Evolutionary conservation across 805 yeast species (phyloP).

Genomic region (Nakazawaea ambrosiae): DNA sequence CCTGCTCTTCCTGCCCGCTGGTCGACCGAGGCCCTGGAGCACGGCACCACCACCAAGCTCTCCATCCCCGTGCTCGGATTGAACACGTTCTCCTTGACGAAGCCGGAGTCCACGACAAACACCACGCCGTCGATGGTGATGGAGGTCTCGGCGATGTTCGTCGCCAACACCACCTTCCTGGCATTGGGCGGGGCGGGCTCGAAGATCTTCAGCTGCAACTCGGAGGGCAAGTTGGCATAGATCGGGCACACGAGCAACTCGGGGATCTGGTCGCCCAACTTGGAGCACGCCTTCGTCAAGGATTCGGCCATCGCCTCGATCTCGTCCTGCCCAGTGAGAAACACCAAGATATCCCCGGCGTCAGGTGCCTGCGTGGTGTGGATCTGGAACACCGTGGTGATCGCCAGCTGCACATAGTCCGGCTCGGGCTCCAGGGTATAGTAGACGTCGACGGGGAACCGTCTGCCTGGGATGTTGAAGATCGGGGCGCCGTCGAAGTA

Average conservation of each 20-base stretch:
- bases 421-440: slow-evolving; percentile 86
- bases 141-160: slow-evolving; percentile 96
- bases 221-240: slow-evolving; percentile 86
- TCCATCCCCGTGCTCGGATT: slow-evolving; percentile 88
- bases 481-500: slow-evolving; percentile 84
- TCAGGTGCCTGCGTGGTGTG: slow-evolving; percentile 54
- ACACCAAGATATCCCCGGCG: slow-evolving; percentile 83
- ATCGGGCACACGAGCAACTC: slow-evolving; percentile 77
- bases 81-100: slow-evolving; percentile 85
- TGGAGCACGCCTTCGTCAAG: slow-evolving; percentile 54
- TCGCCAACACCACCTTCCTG: slow-evolving; percentile 87
- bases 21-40: slow-evolving; percentile 92
- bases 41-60: slow-evolving; percentile 75
- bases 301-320: slow-evolving; percentile 78
- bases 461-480: slow-evolving; percentile 83
- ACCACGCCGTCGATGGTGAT: slow-evolving; percentile 94
- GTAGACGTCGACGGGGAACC: slow-evolving; percentile 84
- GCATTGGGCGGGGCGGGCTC: slow-evolving; percentile 77
- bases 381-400: slow-evolving; percentile 81
- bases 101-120: slow-evolving; percentile 92
- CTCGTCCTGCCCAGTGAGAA: slow-evolving; percentile 94
- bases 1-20: slow-evolving; percentile 99
- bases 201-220: slow-evolving; percentile 73
- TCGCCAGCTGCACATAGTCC: slow-evolving; percentile 83
- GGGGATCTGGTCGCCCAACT: slow-evolving; percentile 52